phyloP scores from a whole-genome alignment of 176 grass and related monocot species.

The Poa pratensis region DNA sequence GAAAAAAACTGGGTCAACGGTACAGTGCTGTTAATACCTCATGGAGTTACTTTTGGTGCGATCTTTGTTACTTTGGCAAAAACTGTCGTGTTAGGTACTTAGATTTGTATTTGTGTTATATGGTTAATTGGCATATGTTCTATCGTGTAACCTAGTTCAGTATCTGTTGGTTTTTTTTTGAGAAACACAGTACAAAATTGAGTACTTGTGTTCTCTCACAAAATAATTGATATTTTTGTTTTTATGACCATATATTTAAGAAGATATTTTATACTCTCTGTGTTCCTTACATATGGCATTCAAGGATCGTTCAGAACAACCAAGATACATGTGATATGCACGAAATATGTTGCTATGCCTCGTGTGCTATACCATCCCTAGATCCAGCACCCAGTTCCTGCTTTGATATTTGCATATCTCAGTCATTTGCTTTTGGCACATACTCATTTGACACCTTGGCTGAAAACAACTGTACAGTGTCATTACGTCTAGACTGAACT shows the following conservation, averaged over 20 bases:
- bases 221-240: neutral
- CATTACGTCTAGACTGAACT: neutral
- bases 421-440: neutral
- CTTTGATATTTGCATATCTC: neutral
- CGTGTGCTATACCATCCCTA: neutral
- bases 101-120: neutral
- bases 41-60: neutral
- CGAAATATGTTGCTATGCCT: neutral
- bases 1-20: neutral
- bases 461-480: neutral
- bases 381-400: neutral
- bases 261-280: neutral
- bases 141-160: neutral
- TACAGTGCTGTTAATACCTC: neutral
- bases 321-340: no score
- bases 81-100: neutral
- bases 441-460: neutral
- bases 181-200: neutral
- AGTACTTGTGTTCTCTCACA: neutral
- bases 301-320: no score
- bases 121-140: neutral
- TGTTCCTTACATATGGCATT: no score
- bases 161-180: neutral
- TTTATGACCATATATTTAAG: neutral
- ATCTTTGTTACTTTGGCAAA: neutral